A percentile compares a stretch with the other conserved stretches of the same genome.
phyloP scores from a whole-genome alignment of 2,329 filamentous ascomycete species.

The Colletotrichum sp. region DNA sequence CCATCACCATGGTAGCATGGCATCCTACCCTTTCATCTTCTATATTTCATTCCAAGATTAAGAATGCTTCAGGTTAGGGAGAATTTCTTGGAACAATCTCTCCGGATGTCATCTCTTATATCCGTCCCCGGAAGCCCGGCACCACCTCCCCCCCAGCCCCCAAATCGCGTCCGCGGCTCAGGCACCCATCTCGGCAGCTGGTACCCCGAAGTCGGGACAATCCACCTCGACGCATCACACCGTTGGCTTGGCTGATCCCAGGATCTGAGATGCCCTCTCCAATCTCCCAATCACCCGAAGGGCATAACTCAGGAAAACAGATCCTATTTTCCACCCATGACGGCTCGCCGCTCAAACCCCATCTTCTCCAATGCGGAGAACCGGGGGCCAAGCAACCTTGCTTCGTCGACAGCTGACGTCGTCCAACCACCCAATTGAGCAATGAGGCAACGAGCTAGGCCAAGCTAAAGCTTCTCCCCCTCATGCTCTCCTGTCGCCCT shows the following conservation, averaged over 20 bases:
- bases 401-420: neutral
- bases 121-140: neutral
- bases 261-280: neutral
- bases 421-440: neutral
- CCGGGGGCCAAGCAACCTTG: neutral
- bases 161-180: neutral
- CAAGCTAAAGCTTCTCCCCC: neutral
- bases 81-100: neutral
- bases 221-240: neutral
- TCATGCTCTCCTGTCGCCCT: neutral
- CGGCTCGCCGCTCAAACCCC: neutral
- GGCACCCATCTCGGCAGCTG: neutral
- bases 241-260: neutral
- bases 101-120: neutral
- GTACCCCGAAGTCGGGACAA: slow-evolving; percentile 1
- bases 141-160: neutral
- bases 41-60: neutral
- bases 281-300: slow-evolving; percentile 6
- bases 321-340: slow-evolving; percentile 3
- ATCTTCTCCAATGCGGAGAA: neutral
- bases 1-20: neutral
- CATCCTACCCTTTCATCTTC: neutral
- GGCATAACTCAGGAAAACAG: neutral
- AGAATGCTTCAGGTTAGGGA: neutral
- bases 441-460: neutral